Conservation (phyloP, 2,329 filamentous ascomycete species). For the Penicillium sp. region DNA sequence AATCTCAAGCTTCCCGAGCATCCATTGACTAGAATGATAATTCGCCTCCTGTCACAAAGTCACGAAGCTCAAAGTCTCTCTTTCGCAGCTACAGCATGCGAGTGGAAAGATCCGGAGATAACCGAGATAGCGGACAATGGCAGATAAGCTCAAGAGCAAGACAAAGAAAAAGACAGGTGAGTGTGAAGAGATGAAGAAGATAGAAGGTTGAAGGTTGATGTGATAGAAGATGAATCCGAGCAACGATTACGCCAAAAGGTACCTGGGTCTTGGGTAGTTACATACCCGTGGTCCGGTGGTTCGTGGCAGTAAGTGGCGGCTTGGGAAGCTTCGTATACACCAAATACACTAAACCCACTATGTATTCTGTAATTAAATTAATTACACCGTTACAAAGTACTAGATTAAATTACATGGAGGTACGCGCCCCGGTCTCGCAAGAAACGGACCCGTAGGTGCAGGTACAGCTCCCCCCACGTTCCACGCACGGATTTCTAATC, state of each 20-base stretch:
- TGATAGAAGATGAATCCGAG: constrained; percentile 1
- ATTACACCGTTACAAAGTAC: too few relatives aligned
- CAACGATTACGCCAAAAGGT: constrained; percentile 11
- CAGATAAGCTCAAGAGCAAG: constrained; percentile 17
- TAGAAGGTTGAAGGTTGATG: background rate
- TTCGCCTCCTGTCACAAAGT: constrained; percentile 1
- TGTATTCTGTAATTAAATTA: background rate
- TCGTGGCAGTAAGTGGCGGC: constrained; percentile 11
- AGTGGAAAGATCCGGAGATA: constrained; percentile 32
- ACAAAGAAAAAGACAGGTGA: constrained; percentile 4
- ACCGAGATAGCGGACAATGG: constrained; percentile 29
- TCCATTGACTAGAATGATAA: constrained; percentile 15
- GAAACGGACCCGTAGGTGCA: background rate
- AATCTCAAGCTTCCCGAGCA: constrained; percentile 7
- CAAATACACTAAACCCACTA: background rate
- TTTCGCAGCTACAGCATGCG: constrained; percentile 10
- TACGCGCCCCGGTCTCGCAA: background rate
- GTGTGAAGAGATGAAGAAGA: constrained; percentile 1
- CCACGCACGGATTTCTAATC: background rate
- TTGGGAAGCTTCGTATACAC: background rate
- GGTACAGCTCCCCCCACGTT: background rate
- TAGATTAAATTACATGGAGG: background rate
- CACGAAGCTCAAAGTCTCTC: background rate
- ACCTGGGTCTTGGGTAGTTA: constrained; percentile 17
- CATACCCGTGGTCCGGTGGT: constrained; percentile 4